Conservation (phyloP, 768 basidiomycete genomes). For the Hericium erinaceus region DNA sequence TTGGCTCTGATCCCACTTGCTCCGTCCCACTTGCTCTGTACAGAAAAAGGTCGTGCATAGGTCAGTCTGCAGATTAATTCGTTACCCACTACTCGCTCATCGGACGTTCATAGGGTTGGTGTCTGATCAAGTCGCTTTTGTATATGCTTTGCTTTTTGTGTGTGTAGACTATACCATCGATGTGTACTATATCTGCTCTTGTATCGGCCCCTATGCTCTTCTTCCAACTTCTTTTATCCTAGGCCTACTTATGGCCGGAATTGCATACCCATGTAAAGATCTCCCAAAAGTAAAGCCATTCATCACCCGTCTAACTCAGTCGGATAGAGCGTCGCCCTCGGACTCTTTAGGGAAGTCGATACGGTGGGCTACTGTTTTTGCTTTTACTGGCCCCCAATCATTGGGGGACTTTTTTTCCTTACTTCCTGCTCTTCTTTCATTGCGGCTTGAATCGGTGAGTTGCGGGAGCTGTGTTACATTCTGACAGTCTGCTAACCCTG, state of each 20-base stretch:
- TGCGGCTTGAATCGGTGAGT: too few species aligned
- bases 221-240: background rate
- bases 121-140: constrained; percentile 4
- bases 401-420: too few species aligned
- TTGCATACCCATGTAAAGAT: background rate
- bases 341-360: constrained; percentile 35
- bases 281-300: background rate
- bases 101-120: constrained; percentile 5
- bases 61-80: constrained; percentile 2
- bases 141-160: background rate
- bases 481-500: too few species aligned
- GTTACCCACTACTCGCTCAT: background rate
- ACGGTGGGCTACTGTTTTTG: background rate
- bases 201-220: background rate
- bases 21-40: background rate
- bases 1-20: background rate
- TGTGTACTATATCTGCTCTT: background rate
- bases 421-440: too few species aligned
- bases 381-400: too few species aligned
- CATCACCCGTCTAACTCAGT: constrained; percentile 51
- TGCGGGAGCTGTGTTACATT: too few species aligned
- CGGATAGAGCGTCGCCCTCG: constrained; percentile 48
- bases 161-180: background rate
- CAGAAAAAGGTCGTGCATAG: constrained; percentile 17
- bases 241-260: background rate